Evolutionary conservation across 1,139 yeast species (phyloP).

Genomic region (Pichia sp.): DNA sequence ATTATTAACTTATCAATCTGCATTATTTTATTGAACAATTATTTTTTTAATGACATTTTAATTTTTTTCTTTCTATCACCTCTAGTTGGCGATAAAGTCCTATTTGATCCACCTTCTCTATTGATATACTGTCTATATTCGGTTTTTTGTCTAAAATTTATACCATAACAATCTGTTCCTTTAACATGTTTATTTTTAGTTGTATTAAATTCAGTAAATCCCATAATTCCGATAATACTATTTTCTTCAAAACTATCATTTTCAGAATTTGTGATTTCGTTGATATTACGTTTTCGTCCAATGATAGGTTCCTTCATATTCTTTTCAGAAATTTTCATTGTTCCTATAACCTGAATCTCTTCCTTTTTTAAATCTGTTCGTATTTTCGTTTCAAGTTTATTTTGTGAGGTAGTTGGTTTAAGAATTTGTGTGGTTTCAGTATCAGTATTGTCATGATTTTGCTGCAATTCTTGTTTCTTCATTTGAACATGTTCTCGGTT

Average conservation of each 20-base stretch:
- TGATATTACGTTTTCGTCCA: background rate
- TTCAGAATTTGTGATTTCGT: background rate
- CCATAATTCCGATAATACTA: slow-evolving; percentile 48
- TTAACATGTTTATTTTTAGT: slow-evolving; percentile 57
- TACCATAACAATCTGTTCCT: slow-evolving; percentile 45
- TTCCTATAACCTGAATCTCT: too few relatives aligned
- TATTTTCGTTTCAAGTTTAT: background rate
- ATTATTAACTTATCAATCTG: too few relatives aligned
- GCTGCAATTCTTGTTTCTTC: background rate
- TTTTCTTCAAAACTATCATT: background rate
- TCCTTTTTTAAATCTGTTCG: background rate
- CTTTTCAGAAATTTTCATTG: background rate
- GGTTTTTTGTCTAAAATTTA: slow-evolving; percentile 36
- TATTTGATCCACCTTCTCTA: slow-evolving; percentile 53
- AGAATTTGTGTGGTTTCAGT: too few relatives aligned
- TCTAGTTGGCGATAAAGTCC: slow-evolving; percentile 51
- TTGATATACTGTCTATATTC: slow-evolving; percentile 66
- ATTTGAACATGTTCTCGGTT: background rate
- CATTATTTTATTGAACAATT: background rate
- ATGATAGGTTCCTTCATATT: background rate
- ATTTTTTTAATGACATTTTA: slow-evolving; percentile 9
- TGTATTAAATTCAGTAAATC: slow-evolving; percentile 53
- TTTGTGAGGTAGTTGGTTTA: background rate
- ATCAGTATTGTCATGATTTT: background rate
- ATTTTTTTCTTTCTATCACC: slow-evolving; percentile 15